Base-by-base conservation (phyloP, 2,329 filamentous ascomycete genomes). In the Microascus cirrosus region DNA sequence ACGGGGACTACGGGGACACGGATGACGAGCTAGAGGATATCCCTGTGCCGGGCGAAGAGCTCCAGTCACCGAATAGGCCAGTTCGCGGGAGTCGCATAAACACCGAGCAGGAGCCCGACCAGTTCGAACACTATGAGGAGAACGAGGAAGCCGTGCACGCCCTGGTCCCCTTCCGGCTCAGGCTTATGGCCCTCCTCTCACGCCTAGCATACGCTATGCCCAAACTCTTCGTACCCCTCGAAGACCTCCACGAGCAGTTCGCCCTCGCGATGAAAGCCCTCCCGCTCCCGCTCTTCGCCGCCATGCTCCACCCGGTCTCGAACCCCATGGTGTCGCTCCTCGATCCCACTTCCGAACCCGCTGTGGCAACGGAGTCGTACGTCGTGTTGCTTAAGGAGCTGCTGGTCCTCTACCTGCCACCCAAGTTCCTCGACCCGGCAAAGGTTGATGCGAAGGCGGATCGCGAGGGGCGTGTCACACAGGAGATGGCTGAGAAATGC, bases 141-240 rank as follows among this genome's bases (percentile, higher is more conserved):
- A 54, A 58, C 32, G 28, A 56, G 24, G 53, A 55, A 3, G 55
- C 53, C 15, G 66, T 76, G 57, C 68, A 75, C 42, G 80, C 86
- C 54, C 82, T 86, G 0, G 71, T 90, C 20, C 66, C 70, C 1
- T 68, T 89, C 20, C 82, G 87, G 7, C 77, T 85, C 61, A 81
- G 85, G 0, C 70, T 90, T 3, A 80, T 90, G 59, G 74, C 76
- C 22, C 69, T 89, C 35, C 62, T 82, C 3, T 79, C 77, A 0
- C 72, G 77, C 3, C 72, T 74, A 0, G 71, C 70, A 3, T 70
- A 72, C 45, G 78, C 79, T 59, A 71, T 85, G 1, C 71, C 74
- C 24, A 63, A 67, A 12, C 68, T 67, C 2, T 69, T 72, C 22
- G 63, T 69, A 36, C 67, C 74, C 36, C 68, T 81, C 7, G 71